phyloP scores from a whole-genome alignment of 2,329 filamentous ascomycete genomes.

The Penicillium sp. region DNA sequence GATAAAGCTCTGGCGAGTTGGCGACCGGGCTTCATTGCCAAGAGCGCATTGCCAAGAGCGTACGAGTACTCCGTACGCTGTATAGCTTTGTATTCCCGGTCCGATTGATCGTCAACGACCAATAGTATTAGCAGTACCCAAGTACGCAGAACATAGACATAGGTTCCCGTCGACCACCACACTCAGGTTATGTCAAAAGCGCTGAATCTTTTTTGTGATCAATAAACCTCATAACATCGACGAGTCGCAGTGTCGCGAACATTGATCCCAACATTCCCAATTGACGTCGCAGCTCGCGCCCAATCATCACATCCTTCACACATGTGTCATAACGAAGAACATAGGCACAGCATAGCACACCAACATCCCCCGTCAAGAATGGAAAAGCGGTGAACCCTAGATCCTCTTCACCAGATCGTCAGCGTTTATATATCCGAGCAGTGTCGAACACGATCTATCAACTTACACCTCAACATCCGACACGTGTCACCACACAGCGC shows the following conservation, averaged over 20 bases:
- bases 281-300: neutral
- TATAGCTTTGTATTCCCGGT: neutral
- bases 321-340: neutral
- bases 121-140: neutral
- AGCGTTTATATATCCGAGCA: conserved; percentile 1
- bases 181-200: neutral
- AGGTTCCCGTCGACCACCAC: neutral
- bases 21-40: neutral
- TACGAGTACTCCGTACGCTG: neutral
- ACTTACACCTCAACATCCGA: neutral
- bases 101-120: neutral
- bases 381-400: neutral
- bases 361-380: neutral
- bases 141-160: too few relatives aligned
- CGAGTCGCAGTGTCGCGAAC: too few relatives aligned
- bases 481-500: neutral
- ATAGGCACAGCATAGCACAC: neutral
- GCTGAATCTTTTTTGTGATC: neutral
- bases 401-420: neutral
- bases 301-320: neutral
- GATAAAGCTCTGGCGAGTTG: neutral
- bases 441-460: conserved; percentile 9
- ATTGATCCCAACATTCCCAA: neutral
- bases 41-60: neutral
- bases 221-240: neutral